These are phyloP conservation scores for Stemphylium vesicarium DNA, from an alignment of 2,329 filamentous ascomycete species.

Conservation along the genomic window DNA sequence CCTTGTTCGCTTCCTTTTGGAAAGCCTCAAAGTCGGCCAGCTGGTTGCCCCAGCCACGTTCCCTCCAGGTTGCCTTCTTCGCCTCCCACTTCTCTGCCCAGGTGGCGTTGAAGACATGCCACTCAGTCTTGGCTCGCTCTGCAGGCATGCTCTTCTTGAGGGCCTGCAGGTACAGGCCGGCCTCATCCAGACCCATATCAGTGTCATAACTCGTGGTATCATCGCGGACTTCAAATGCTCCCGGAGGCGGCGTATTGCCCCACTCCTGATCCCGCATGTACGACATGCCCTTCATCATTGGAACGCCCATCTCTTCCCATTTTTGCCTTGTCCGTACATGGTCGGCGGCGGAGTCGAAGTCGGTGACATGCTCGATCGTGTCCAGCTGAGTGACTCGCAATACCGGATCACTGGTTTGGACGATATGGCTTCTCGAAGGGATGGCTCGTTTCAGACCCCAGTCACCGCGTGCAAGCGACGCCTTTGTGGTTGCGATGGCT, in stretches of 20 bases:
- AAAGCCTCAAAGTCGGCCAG: conserved; percentile 2
- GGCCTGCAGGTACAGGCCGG: conserved; percentile 31
- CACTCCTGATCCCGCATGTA: conserved; percentile 28
- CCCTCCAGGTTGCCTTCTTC: conserved; percentile 8
- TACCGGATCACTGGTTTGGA: conserved; percentile 71
- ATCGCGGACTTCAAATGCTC: conserved; percentile 42
- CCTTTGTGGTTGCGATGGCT: conserved; percentile 76
- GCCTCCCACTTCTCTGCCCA: conserved; percentile 16
- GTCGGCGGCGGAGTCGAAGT: conserved; percentile 83
- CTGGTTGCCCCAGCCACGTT: background rate
- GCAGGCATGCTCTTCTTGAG: conserved; percentile 29
- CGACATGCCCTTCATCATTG: conserved; percentile 60
- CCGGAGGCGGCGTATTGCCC: conserved; percentile 15
- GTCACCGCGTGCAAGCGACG: conserved; percentile 78
- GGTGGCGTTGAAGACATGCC: conserved; percentile 5
- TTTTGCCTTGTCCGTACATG: conserved; percentile 82
- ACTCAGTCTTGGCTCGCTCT: conserved; percentile 6
- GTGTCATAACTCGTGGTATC: conserved; percentile 43
- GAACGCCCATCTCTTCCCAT: conserved; percentile 81
- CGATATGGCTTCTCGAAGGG: conserved; percentile 72
- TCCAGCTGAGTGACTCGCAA: conserved; percentile 81
- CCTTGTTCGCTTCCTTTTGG: conserved; percentile 1
- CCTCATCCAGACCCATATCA: conserved; percentile 35
- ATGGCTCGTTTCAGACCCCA: conserved; percentile 92
- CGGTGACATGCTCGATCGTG: conserved; percentile 85